Percentiles rank a stretch among this genome's conserved stretches.
Evolutionary conservation across 345 rosid genomes (phyloP).

Genomic region (Eucalyptus pauciflora): DNA sequence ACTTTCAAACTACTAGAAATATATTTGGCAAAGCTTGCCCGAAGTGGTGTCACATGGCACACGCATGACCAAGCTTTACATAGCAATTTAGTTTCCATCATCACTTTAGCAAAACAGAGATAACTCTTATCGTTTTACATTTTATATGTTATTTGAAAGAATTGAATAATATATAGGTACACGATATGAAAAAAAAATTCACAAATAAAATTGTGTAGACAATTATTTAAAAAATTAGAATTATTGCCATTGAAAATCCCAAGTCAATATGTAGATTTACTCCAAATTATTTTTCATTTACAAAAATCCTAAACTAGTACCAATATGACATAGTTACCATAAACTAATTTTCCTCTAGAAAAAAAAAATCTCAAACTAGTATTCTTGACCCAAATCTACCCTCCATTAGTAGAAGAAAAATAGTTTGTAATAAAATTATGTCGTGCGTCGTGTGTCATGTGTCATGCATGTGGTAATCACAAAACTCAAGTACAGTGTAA

Average conservation of each 20-base stretch:
- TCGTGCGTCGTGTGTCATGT: not conserved
- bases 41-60: not conserved
- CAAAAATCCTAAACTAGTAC: not conserved
- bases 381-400: not conserved
- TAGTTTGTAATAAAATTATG: not conserved
- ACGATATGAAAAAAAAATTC: not conserved
- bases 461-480: not conserved
- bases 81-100: not conserved
- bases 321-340: not conserved
- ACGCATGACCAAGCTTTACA: too few relatives aligned
- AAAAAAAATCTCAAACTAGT: not conserved
- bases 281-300: not conserved
- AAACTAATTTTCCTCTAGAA: not conserved
- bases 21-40: not conserved
- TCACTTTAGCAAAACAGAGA: not conserved
- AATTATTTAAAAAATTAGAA: not conserved
- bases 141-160: not conserved
- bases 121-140: not conserved
- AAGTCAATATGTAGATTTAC: not conserved
- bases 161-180: not conserved
- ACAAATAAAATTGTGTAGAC: not conserved
- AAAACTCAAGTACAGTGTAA: rapidly evolving
- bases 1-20: not conserved
- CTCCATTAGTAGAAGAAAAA: not conserved
- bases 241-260: not conserved